Conservation (phyloP, 768 basidiomycete genomes). For the Leccinellum luteum region DNA sequence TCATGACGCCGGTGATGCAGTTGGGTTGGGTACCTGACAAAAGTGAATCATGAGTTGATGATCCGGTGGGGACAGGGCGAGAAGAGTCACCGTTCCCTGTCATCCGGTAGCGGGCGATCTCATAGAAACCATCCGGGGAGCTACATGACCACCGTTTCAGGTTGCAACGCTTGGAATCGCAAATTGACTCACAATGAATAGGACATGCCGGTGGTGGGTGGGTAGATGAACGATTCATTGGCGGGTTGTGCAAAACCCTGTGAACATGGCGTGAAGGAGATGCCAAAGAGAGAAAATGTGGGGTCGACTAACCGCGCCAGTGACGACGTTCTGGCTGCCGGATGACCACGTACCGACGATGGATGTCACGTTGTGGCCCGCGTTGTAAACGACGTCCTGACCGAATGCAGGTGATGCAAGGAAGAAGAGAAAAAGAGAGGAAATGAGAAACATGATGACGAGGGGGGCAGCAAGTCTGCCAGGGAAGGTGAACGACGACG, state of each 20-base stretch:
- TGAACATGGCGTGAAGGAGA: not conserved
- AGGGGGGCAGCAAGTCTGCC: not conserved
- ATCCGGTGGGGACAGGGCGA: not conserved
- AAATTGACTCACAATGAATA: conserved; percentile 73
- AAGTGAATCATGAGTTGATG: not conserved
- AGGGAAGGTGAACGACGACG: not conserved
- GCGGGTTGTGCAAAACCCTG: conserved; percentile 85
- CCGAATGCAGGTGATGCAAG: conserved; percentile 30
- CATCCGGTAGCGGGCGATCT: conserved; percentile 90
- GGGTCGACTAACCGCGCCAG: conserved; percentile 69
- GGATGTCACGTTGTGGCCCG: conserved; percentile 61
- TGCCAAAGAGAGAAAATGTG: not conserved
- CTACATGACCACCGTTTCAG: conserved; percentile 35
- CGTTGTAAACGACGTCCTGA: conserved; percentile 42
- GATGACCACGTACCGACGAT: conserved; percentile 86
- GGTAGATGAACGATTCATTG: conserved; percentile 81
- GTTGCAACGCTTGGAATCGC: not conserved
- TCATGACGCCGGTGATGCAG: conserved; percentile 86
- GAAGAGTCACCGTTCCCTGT: conserved; percentile 65
- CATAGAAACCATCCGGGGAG: conserved; percentile 74
- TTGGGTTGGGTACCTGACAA: conserved; percentile 72
- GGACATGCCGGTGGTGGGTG: conserved; percentile 79
- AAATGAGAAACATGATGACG: conserved; percentile 14
- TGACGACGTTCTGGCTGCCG: conserved; percentile 70
- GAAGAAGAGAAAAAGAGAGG: conserved; percentile 25